Conservation (phyloP, 441 rosid genomes). For the Populus hybrid region DNA sequence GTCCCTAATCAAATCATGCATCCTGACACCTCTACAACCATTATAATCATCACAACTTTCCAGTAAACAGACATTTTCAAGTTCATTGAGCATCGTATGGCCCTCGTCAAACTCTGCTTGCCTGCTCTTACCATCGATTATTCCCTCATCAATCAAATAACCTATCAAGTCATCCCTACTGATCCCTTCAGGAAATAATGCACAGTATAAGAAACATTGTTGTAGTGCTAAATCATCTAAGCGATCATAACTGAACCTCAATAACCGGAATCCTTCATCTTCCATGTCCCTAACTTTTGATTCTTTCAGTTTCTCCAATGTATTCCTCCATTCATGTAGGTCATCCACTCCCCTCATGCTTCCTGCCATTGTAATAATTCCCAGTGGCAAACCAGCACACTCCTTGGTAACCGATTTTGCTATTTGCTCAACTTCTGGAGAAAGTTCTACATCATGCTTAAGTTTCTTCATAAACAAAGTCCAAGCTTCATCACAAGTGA, state of each 20-base stretch:
- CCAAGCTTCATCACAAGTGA: not conserved
- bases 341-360: slow-evolving; percentile 4
- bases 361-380: not conserved
- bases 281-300: not conserved
- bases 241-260: not conserved
- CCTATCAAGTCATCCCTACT: not conserved
- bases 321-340: not conserved
- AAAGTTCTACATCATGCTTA: not conserved
- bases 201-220: not conserved
- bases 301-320: not conserved
- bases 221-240: not conserved
- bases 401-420: not conserved
- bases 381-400: not conserved
- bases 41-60: not conserved
- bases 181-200: not conserved
- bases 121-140: not conserved
- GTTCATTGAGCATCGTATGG: not conserved
- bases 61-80: not conserved
- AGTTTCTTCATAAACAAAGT: not conserved
- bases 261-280: not conserved
- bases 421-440: not conserved
- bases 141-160: slow-evolving; percentile 1
- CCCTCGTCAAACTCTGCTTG: not conserved
- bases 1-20: not conserved
- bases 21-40: not conserved